Evolutionary conservation across 2,329 filamentous ascomycete genomes (phyloP).

Genomic region (Aspergillus pseudoterreus): DNA sequence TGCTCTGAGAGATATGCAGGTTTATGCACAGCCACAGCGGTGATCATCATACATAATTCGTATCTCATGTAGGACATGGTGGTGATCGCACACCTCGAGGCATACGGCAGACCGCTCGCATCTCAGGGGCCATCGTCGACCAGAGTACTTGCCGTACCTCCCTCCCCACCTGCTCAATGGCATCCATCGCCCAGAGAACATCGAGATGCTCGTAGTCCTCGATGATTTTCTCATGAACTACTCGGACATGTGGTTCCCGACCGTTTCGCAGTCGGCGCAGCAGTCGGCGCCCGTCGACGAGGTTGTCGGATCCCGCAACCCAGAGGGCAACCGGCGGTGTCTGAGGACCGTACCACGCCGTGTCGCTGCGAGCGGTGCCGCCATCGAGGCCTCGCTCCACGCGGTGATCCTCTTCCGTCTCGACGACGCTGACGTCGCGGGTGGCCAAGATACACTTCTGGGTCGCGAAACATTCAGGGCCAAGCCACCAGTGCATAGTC

Average conservation of each 20-base stretch:
- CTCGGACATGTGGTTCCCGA: constrained; percentile 72
- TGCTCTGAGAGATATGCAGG: neutral
- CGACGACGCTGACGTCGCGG: constrained; percentile 65
- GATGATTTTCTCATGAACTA: constrained; percentile 80
- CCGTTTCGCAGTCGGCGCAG: constrained; percentile 70
- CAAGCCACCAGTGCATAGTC: constrained; percentile 94
- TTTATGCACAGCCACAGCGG: neutral
- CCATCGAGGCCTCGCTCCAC: constrained; percentile 17
- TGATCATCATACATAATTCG: neutral
- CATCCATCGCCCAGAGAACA: constrained; percentile 92
- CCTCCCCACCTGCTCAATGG: constrained; percentile 73
- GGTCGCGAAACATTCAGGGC: constrained; percentile 75
- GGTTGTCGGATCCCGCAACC: constrained; percentile 76
- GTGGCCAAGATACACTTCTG: constrained; percentile 87
- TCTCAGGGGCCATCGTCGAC: constrained; percentile 63
- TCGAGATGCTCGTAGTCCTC: constrained; percentile 90
- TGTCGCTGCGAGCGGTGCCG: constrained; percentile 30
- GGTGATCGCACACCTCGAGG: neutral
- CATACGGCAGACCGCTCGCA: constrained; percentile 57
- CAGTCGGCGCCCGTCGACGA: constrained; percentile 77
- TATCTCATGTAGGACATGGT: neutral
- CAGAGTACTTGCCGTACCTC: constrained; percentile 81
- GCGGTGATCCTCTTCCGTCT: constrained; percentile 40
- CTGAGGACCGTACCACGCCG: constrained; percentile 77
- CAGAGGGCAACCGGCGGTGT: constrained; percentile 84